phyloP scores from a whole-genome alignment of 148 eudicot species.

The Tetragonia tetragonoides region DNA sequence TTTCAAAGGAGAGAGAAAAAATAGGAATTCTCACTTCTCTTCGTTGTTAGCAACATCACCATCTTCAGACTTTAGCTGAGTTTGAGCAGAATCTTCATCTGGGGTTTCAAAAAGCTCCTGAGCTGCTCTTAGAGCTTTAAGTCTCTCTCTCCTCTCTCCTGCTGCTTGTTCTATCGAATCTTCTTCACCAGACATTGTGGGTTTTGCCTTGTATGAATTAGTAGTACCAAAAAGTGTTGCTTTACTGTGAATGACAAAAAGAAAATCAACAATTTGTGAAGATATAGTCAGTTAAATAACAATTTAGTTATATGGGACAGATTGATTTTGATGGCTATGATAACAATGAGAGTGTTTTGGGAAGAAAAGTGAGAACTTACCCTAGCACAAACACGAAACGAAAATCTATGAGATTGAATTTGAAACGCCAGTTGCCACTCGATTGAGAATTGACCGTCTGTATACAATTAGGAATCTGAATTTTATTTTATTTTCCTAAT shows the following conservation, averaged over 20 bases:
- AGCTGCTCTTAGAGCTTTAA: slow-evolving; percentile 73
- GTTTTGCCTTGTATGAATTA: background rate
- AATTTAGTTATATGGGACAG: too few species aligned
- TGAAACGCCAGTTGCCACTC: too few species aligned
- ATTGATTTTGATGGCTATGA: background rate
- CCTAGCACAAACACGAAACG: background rate
- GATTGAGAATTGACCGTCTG: too few species aligned
- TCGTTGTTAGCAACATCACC: slow-evolving; percentile 31
- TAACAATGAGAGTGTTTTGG: too few species aligned
- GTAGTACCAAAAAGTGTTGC: background rate
- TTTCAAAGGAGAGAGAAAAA: background rate
- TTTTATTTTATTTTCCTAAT: too few species aligned
- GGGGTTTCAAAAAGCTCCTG: slow-evolving; percentile 74
- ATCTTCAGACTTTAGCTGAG: background rate
- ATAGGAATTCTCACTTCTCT: slow-evolving; percentile 38
- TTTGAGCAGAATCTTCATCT: slow-evolving; percentile 46
- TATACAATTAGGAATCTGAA: too few species aligned
- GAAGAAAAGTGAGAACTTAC: background rate
- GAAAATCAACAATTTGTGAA: background rate
- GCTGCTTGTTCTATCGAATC: slow-evolving; percentile 68
- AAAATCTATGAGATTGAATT: too few species aligned
- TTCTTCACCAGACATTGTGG: slow-evolving; percentile 49
- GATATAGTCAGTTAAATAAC: too few species aligned
- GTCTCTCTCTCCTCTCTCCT: slow-evolving; percentile 74
- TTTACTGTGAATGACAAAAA: background rate